A percentile compares a stretch with the other conserved stretches of the same genome.
These are phyloP conservation scores for Piper longum DNA, from an alignment of 164 flowering plant genomes.

Conservation along the genomic window DNA sequence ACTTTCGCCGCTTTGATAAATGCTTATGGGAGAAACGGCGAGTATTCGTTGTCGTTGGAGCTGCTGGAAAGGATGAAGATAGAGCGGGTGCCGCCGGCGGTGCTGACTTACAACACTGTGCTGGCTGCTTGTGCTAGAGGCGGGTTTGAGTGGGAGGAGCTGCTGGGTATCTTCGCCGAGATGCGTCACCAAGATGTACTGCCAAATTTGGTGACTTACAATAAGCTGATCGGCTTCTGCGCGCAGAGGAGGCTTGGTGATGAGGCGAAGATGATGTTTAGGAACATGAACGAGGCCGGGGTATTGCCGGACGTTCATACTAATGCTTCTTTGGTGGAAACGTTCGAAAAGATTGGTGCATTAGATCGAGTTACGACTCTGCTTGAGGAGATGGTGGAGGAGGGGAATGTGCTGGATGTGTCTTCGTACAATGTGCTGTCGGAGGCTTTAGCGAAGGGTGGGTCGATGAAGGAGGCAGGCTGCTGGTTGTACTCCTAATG, in stretches of 20 bases:
- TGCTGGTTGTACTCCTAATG: conserved; percentile 73
- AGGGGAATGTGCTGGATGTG: conserved; percentile 62
- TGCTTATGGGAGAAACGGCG: conserved; percentile 79
- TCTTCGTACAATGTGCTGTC: conserved; percentile 71
- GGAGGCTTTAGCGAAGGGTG: conserved; percentile 57
- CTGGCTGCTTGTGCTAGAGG: conserved; percentile 80
- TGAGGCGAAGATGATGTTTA: conserved; percentile 91
- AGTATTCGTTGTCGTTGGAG: conserved; percentile 45
- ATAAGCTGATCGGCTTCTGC: conserved; percentile 74
- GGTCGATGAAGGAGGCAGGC: conserved; percentile 64
- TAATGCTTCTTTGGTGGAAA: conserved; percentile 63
- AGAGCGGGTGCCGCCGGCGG: conserved; percentile 53
- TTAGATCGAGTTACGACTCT: conserved; percentile 68
- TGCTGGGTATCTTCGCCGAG: conserved; percentile 79
- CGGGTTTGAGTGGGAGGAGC: conserved; percentile 88
- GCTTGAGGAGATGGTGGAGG: conserved; percentile 62
- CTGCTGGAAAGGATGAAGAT: conserved; percentile 65
- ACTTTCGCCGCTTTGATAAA: conserved; percentile 75
- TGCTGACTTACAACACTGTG: conserved; percentile 79
- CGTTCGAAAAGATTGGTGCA: conserved; percentile 53
- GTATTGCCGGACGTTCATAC: conserved; percentile 72
- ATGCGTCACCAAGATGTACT: conserved; percentile 89
- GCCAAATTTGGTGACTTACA: conserved; percentile 83
- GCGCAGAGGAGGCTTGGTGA: conserved; percentile 58
- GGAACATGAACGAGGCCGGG: conserved; percentile 89